Base-by-base conservation (phyloP, 495 filamentous ascomycete genomes). In the Mycothermus thermophilus region DNA sequence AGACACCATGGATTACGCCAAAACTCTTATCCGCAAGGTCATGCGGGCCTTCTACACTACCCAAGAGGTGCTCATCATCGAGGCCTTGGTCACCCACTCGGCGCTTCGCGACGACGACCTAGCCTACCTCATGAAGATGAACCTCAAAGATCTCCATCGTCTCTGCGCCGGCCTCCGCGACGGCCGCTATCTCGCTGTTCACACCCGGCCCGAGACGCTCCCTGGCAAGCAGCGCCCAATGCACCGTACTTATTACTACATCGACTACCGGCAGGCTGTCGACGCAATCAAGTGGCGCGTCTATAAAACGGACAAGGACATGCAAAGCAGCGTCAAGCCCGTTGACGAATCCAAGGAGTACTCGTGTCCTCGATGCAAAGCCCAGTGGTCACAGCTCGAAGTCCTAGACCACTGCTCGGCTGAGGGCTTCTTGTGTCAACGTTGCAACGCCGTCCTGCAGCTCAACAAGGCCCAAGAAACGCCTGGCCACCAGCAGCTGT, bases 261-360 rank as follows among this genome's bases (percentile, higher is more conserved):
- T 99, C 59, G 84, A 94, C 50, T 85, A 90, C 47, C 84, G 88
- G 34, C 82, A 80, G 24, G 82, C 86, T 36, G 80, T 99, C 54
- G 90, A 99, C 57, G 86, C 85, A 10, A 86, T 94, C 64, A 99
- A 99, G 50, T 99, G 80, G 64, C 79, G 83, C 43, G 77, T 94
- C 34, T 83, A 84, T 53, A 72, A 74, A 32, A 64, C 94, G 38
- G 83, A 83, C 34, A 80, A 84, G 51, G 75, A 74, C 14, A 84
- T 96, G 42, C 84, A 93, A 52, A 69, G 72, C 10, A 76, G 80
- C 38, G 79, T 82, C 36, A 76, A 78, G 19, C 83, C 83, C 1
- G 75, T 71, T 18, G 73, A 78, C 20, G 92, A 96, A 52, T 75
- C 79, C 46, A 94, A 94, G 57, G 88, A 94, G 51, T 93, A 82